Evolutionary conservation across 2,329 filamentous ascomycete genomes (phyloP).

Genomic region (Ceratocystiopsis sp.): DNA sequence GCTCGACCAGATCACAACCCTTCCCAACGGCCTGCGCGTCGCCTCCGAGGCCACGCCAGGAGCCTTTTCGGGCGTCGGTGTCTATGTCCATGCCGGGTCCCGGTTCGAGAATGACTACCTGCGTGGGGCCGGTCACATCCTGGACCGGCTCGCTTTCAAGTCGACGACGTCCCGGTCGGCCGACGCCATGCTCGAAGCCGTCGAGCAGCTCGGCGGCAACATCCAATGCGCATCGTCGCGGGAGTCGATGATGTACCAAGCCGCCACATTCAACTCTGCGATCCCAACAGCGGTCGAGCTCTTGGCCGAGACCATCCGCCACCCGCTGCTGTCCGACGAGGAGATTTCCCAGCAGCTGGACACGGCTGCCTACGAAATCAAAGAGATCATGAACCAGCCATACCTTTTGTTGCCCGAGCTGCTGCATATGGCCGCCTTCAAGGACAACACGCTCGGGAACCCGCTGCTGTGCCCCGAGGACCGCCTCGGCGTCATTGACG

Average conservation of each 20-base stretch:
- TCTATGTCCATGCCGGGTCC: conserved; percentile 91
- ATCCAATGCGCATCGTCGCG: conserved; percentile 92
- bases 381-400: conserved; percentile 94
- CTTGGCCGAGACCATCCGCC: conserved; percentile 83
- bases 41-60: conserved; percentile 89
- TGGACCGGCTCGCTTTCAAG: conserved; percentile 92
- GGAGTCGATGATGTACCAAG: conserved; percentile 97
- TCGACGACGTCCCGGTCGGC: conserved; percentile 54
- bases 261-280: conserved; percentile 88
- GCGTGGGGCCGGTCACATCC: conserved; percentile 84
- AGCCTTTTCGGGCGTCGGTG: conserved; percentile 85
- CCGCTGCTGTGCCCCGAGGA: conserved; percentile 83
- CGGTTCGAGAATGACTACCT: conserved; percentile 78
- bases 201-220: conserved; percentile 83
- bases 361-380: conserved; percentile 89
- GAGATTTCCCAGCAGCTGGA: conserved; percentile 77
- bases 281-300: conserved; percentile 69
- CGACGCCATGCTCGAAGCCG: conserved; percentile 73
- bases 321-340: conserved; percentile 67
- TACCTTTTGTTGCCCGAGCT: conserved; percentile 91
- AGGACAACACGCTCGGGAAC: conserved; percentile 90
- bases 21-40: conserved; percentile 84
- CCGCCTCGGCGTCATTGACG: conserved; percentile 57
- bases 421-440: conserved; percentile 88
- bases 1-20: conserved; percentile 70